Percentiles rank a stretch among this genome's conserved stretches.
Conservation (phyloP, 2,329 filamentous ascomycete species). For the Fusarium sp. region DNA sequence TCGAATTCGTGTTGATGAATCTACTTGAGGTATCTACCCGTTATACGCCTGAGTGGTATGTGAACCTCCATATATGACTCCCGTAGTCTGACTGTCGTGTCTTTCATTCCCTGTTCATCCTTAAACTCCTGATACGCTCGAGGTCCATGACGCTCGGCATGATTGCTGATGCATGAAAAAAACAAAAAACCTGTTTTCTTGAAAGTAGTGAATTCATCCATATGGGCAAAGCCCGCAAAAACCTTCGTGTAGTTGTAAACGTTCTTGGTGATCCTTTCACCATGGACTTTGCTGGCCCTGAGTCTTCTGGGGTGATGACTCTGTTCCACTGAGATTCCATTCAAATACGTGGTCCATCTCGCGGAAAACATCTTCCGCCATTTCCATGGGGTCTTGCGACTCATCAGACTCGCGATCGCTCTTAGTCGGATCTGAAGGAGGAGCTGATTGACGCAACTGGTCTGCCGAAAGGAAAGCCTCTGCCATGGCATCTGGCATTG, state of each 20-base stretch:
- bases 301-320: slow-evolving; percentile 10
- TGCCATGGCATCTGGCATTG: slow-evolving; percentile 40
- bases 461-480: slow-evolving; percentile 40
- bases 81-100: slow-evolving; percentile 7
- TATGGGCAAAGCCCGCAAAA: background rate
- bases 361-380: slow-evolving; percentile 50
- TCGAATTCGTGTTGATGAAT: slow-evolving; percentile 16
- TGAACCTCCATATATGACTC: slow-evolving; percentile 5
- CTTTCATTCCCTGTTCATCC: slow-evolving; percentile 12
- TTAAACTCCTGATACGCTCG: slow-evolving; percentile 20
- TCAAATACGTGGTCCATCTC: slow-evolving; percentile 50
- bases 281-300: slow-evolving; percentile 42
- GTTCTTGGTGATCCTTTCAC: slow-evolving; percentile 19
- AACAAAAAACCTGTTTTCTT: background rate
- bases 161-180: background rate
- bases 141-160: background rate
- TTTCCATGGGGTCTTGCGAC: slow-evolving; percentile 47
- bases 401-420: slow-evolving; percentile 23
- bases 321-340: slow-evolving; percentile 44
- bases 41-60: slow-evolving; percentile 18
- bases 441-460: slow-evolving; percentile 13
- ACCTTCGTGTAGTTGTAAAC: background rate
- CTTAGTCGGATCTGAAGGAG: slow-evolving; percentile 11
- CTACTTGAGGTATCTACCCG: slow-evolving; percentile 30
- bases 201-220: background rate